phyloP scores from a whole-genome alignment of 2,329 filamentous ascomycete genomes.

The Hypoxylon sp. region DNA sequence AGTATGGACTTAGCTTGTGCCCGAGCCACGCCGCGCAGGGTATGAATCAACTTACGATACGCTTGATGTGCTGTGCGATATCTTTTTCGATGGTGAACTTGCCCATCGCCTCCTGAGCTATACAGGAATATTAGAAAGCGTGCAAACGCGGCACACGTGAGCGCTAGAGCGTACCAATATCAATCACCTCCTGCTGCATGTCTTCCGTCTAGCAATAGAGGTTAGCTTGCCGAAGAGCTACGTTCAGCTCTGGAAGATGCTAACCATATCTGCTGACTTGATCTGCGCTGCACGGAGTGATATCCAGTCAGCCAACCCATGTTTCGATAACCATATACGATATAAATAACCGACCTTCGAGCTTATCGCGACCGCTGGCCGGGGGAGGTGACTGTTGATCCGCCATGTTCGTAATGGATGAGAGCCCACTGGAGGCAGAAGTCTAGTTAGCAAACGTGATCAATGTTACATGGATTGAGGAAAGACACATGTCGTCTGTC shows the following conservation, averaged over 20 bases:
- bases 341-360: conserved; percentile 43
- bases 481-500: neutral
- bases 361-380: conserved; percentile 42
- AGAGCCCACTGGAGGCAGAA: neutral
- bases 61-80: conserved; percentile 48
- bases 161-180: conserved; percentile 77
- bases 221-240: conserved; percentile 42
- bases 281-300: conserved; percentile 74
- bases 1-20: conserved; percentile 20
- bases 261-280: conserved; percentile 98
- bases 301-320: conserved; percentile 28
- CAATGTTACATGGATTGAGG: neutral
- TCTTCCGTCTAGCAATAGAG: conserved; percentile 77
- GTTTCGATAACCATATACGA: neutral
- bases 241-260: conserved; percentile 34
- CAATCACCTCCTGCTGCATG: conserved; percentile 94
- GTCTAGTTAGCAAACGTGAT: conserved; percentile 12
- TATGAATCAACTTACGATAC: conserved; percentile 42
- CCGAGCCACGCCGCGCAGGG: neutral
- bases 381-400: conserved; percentile 43
- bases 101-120: conserved; percentile 69
- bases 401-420: conserved; percentile 35
- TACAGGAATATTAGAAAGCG: conserved; percentile 31
- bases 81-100: conserved; percentile 70
- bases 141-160: neutral